Conservation (phyloP, 2,329 filamentous ascomycete species). For the Clonostachys byssicola region DNA sequence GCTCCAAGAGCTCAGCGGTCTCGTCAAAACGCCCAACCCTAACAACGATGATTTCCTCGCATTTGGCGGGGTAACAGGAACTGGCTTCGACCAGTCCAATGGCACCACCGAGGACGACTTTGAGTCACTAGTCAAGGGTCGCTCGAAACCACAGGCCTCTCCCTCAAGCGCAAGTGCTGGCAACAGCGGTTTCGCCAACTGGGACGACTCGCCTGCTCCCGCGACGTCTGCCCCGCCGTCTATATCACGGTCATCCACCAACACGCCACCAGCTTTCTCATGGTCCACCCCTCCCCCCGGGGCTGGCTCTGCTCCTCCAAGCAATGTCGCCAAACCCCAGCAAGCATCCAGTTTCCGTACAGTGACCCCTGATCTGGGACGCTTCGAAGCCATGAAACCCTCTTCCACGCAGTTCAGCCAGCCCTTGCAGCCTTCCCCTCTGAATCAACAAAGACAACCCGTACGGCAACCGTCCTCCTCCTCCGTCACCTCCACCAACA, state of each 20-base stretch:
- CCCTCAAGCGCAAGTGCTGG: constrained; percentile 12
- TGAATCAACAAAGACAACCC: not conserved
- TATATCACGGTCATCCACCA: constrained; percentile 23
- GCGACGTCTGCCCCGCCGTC: constrained; percentile 25
- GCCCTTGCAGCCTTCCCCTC: constrained; percentile 42
- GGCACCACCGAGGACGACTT: constrained; percentile 70
- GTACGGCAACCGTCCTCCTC: constrained; percentile 3
- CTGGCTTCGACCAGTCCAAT: constrained; percentile 45
- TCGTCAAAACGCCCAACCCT: constrained; percentile 39
- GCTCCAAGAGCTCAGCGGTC: constrained; percentile 74
- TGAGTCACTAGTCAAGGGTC: constrained; percentile 81
- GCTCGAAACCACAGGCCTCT: constrained; percentile 8
- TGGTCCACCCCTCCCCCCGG: constrained; percentile 54
- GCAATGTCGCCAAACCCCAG: constrained; percentile 27
- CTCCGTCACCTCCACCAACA: constrained; percentile 7
- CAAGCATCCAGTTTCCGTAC: constrained; percentile 42
- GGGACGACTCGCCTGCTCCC: constrained; percentile 32
- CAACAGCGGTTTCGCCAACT: constrained; percentile 38
- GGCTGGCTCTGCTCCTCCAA: constrained; percentile 22
- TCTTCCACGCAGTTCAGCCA: constrained; percentile 60
- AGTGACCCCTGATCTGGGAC: constrained; percentile 53
- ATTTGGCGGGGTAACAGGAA: constrained; percentile 64
- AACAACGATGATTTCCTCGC: constrained; percentile 65
- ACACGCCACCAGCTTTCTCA: constrained; percentile 48
- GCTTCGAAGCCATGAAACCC: constrained; percentile 52